Percentiles rank a stretch among this genome's conserved stretches.
Conservation (phyloP, 208 protist species). For the Trypanosomatidae sp. region DNA sequence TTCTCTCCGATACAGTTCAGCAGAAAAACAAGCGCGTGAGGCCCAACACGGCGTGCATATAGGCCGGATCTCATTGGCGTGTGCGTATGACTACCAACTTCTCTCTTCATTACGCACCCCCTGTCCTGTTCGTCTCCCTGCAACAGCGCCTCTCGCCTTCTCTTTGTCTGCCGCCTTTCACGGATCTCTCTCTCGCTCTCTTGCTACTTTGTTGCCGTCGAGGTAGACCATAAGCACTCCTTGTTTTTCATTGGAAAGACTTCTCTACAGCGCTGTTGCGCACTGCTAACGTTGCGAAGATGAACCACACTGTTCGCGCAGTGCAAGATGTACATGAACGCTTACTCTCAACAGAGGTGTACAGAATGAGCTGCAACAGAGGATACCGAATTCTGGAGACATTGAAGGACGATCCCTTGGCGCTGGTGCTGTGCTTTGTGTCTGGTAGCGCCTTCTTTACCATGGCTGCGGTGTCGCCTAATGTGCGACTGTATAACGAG, state of each 20-base stretch:
- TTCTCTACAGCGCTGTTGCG: neutral
- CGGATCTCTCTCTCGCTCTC: neutral
- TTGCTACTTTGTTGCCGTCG: neutral
- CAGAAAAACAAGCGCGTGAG: neutral
- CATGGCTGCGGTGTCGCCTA: neutral
- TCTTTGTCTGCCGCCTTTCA: neutral
- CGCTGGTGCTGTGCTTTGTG: neutral
- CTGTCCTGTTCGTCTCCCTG: no score
- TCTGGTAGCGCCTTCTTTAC: neutral
- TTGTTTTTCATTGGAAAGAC: neutral
- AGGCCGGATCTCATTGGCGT: neutral
- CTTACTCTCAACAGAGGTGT: neutral
- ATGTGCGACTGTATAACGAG: neutral
- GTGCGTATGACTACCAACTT: neutral
- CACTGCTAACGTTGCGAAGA: neutral
- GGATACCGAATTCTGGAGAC: neutral
- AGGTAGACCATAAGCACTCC: neutral
- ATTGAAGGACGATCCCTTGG: neutral
- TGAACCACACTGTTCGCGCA: neutral
- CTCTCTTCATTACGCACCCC: no score
- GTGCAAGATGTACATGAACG: neutral
- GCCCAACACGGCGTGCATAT: neutral
- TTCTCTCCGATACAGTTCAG: neutral
- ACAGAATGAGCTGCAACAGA: neutral
- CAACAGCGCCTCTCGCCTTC: no score